Evolutionary conservation across 768 basidiomycete species (phyloP), one percentile per base, ranked within the genome.

Genomic region (Cystobasidium ongulense): DNA sequence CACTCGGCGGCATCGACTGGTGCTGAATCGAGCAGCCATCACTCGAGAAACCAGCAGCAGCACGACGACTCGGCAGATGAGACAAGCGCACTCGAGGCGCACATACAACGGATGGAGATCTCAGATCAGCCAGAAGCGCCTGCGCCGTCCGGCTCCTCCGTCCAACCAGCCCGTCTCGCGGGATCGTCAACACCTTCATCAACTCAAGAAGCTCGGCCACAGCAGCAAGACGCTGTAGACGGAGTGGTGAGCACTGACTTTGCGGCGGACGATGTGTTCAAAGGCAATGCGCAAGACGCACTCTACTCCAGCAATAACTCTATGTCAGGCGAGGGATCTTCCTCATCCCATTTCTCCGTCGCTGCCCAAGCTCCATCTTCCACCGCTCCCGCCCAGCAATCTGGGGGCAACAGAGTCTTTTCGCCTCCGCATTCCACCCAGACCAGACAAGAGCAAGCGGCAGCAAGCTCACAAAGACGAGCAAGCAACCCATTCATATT

Each of bases 1-100:
- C 63, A 64, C 23, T 64, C 63, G 4, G 63, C 63, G 4, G 63
- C 63, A 25, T 64, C 63, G 31, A 39, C 63, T 15, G 18, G 8
- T 36, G 63, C 36, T 46, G 63, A n/a, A 31, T 38, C 29, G 57
- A 23, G 57, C 57, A 8, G 36, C 31, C 57, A 31, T 38, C 57
- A 38, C 36, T 38, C 57, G 31, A 25, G n/a, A 41, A 5, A 46
- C 31, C 23, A 64, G 7, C 33, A 64, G 63, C 31, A 38, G 63
- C 5, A 38, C 18, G 33, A 63, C 25, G 36, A 46, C 33, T 17
- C 25, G 11, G 57, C 57, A 54, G n/a, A n/a, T n/a, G 57, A 59
- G 57, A 59, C 29, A 59, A 59, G 29, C 29, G 33, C 29, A 59
- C 25, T 59, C 25, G 33, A 50, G n/a, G 46, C 46, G 21, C 46